These are phyloP conservation scores for Leccinum incarnatum DNA, from an alignment of 768 basidiomycete species.

Conservation along the genomic window DNA sequence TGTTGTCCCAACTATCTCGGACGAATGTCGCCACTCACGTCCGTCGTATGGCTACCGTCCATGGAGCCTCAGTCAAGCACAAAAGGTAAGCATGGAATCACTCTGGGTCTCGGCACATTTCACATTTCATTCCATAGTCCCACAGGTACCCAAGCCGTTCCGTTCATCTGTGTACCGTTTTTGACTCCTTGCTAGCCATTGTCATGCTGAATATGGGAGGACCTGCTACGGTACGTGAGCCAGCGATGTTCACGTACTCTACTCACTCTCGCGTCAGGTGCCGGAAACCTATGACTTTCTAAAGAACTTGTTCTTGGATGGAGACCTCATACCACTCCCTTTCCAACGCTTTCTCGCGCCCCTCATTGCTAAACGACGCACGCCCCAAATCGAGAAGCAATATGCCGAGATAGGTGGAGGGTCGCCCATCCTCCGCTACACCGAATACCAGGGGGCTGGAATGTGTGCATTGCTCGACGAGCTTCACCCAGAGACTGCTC, in stretches of 20 bases:
- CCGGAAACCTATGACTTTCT: constrained; percentile 92
- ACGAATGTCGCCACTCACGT: constrained; percentile 26
- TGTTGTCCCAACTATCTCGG: constrained; percentile 32
- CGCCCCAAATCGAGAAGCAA: constrained; percentile 92
- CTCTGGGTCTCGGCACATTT: not conserved
- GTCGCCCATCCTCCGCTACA: constrained; percentile 92
- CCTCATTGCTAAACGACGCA: constrained; percentile 81
- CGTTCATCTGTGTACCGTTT: not conserved
- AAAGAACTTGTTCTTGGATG: constrained; percentile 85
- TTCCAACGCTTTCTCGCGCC: constrained; percentile 89
- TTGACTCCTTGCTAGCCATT: constrained; percentile 52
- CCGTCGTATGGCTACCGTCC: constrained; percentile 46
- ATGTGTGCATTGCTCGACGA: constrained; percentile 94
- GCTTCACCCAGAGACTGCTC: constrained; percentile 87
- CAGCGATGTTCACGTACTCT: not conserved
- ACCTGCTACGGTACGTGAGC: constrained; percentile 72
- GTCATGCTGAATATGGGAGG: constrained; percentile 99
- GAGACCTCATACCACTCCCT: constrained; percentile 93
- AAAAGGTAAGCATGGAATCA: constrained; percentile 39
- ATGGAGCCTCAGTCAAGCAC: constrained; percentile 35
- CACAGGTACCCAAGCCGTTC: constrained; percentile 47
- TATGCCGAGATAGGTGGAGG: constrained; percentile 95
- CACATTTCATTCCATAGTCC: constrained; percentile 42
- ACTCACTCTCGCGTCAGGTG: constrained; percentile 49
- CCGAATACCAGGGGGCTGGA: constrained; percentile 80